Percentiles rank a stretch among this genome's conserved stretches.
These are phyloP conservation scores for Rugonectria rugulosa DNA, from an alignment of 2,329 filamentous ascomycete genomes.

Conservation along the genomic window DNA sequence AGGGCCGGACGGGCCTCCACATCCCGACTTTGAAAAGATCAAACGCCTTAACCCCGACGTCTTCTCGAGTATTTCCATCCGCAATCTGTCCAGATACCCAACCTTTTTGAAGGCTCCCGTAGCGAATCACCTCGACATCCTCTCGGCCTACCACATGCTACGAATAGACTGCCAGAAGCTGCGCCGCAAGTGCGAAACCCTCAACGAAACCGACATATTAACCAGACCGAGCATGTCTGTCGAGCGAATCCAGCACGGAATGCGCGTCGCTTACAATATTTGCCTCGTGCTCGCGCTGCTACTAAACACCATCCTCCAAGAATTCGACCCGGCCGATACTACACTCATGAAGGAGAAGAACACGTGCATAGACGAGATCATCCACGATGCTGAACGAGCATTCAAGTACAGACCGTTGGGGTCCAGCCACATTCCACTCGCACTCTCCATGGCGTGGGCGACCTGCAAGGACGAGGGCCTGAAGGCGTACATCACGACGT, in stretches of 20 bases:
- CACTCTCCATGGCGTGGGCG: slow-evolving; percentile 37
- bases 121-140: slow-evolving; percentile 27
- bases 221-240: background rate
- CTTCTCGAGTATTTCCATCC: slow-evolving; percentile 18
- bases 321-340: slow-evolving; percentile 23
- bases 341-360: slow-evolving; percentile 27
- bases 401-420: slow-evolving; percentile 37
- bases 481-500: slow-evolving; percentile 8
- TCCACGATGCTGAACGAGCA: slow-evolving; percentile 32
- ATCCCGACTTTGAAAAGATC: slow-evolving; percentile 10
- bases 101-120: slow-evolving; percentile 29
- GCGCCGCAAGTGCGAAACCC: background rate
- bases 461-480: slow-evolving; percentile 38
- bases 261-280: slow-evolving; percentile 26
- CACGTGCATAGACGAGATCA: slow-evolving; percentile 31
- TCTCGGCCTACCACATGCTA: slow-evolving; percentile 26
- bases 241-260: slow-evolving; percentile 8
- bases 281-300: slow-evolving; percentile 32
- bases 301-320: slow-evolving; percentile 35
- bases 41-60: background rate
- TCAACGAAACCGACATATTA: slow-evolving; percentile 1
- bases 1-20: slow-evolving; percentile 2
- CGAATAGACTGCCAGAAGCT: slow-evolving; percentile 22
- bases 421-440: slow-evolving; percentile 37
- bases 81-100: slow-evolving; percentile 26